Percentiles rank a stretch among this genome's conserved stretches.
Evolutionary conservation across 2,329 filamentous ascomycete genomes (phyloP).

Genomic region (Penicillium paneum): DNA sequence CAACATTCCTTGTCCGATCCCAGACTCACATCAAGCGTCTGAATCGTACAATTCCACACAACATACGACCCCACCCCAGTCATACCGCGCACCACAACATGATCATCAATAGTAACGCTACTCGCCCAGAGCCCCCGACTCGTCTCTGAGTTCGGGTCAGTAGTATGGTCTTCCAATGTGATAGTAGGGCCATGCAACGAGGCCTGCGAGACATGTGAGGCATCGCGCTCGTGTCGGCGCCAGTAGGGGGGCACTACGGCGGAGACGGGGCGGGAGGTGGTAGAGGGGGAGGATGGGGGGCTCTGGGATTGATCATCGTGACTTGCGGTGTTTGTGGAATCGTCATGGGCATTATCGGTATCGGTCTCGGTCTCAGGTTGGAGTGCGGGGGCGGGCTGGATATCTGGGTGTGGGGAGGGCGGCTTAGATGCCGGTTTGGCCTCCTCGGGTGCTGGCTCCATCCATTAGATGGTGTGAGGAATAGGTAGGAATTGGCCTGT

Average conservation of each 20-base stretch:
- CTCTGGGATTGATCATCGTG: slow-evolving; percentile 14
- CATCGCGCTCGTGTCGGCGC: slow-evolving; percentile 41
- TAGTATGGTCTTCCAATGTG: slow-evolving; percentile 62
- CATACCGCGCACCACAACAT: slow-evolving; percentile 59
- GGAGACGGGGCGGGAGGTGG: slow-evolving; percentile 24
- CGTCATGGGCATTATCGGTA: neutral
- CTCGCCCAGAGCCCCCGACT: slow-evolving; percentile 61
- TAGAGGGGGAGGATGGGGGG: slow-evolving; percentile 9
- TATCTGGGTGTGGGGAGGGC: slow-evolving; percentile 15
- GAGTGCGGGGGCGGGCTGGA: slow-evolving; percentile 7
- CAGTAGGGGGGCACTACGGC: slow-evolving; percentile 46
- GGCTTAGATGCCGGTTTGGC: slow-evolving; percentile 31
- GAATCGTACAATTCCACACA: slow-evolving; percentile 86
- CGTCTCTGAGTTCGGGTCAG: slow-evolving; percentile 54
- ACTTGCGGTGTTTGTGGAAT: neutral
- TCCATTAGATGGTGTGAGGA: slow-evolving; percentile 35
- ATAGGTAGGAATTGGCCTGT: neutral
- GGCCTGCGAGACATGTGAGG: slow-evolving; percentile 41
- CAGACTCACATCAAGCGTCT: slow-evolving; percentile 71
- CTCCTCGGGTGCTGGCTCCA: slow-evolving; percentile 43
- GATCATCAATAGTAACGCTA: slow-evolving; percentile 60
- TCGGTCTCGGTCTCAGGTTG: neutral
- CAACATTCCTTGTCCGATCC: neutral
- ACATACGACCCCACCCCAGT: slow-evolving; percentile 79
- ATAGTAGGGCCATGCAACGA: slow-evolving; percentile 50